Base-by-base conservation (phyloP, 176 grass and related monocot genomes). In the Calamus simplicifolius region DNA sequence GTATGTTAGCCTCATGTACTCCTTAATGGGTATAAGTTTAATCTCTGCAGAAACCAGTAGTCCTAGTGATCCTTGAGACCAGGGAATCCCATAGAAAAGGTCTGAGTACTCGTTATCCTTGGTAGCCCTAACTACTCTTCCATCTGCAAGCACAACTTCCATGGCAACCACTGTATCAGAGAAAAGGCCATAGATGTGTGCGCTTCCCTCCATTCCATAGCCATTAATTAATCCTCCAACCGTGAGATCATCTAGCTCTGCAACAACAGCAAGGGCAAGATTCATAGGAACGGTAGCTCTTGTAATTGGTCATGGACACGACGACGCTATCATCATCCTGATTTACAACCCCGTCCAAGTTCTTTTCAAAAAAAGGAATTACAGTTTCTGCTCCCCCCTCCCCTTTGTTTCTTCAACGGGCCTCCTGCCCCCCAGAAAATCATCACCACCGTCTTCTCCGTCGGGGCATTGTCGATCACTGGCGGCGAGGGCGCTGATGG, bases 231-330 rank as follows among this genome's bases (percentile, higher is more conserved):
- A 76, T 13, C 91, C 91, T 16, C 91, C 91, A 18, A 87, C 91
- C 14, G 91, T 96, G 48, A 96, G 91, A 79, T 96, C 91, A 7
- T 96, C 86, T 30, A 96, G 86, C 71, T 96, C 91, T 5, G 91
- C 77, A 19, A 90, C 75, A 4, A 96, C 91, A 1, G 91, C 80
- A 25, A 87, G 81, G 35, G 80, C 61, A 19, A 96, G 86, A 58
- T 87, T 90, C 86, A 96, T 87, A 1, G 83, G 91, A 50, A 82
- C 89, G 14, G 91, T 96, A 58, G 71, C 72, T 61, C 86, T 69
- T 31, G 68, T 72, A 18, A 96, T 86, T n/a, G n/a, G n/a, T n/a
- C n/a, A n/a, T n/a, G n/a, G n/a, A n/a, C n/a, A n/a, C n/a, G n/a
- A n/a, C n/a, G n/a, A n/a, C n/a, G n/a, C n/a, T n/a, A n/a, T n/a